Evolutionary conservation across 768 basidiomycete genomes (phyloP).

Genomic region (Boletales sp.): DNA sequence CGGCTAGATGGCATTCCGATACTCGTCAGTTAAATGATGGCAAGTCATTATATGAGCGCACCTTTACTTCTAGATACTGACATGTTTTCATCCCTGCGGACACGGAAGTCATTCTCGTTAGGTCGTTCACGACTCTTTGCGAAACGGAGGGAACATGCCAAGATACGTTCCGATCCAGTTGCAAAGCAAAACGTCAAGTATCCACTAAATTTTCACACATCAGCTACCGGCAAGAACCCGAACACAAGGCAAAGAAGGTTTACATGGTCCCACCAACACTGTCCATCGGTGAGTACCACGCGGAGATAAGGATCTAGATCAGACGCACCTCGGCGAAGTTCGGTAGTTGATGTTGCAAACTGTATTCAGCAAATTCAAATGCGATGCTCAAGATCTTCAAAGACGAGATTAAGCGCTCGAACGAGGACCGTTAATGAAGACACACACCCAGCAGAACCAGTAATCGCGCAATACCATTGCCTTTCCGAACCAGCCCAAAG

Average conservation of each 20-base stretch:
- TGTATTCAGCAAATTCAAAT: constrained; percentile 88
- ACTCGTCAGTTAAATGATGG: neutral
- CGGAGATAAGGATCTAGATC: constrained; percentile 16
- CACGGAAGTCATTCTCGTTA: constrained; percentile 10
- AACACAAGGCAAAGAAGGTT: constrained; percentile 21
- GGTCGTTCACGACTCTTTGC: constrained; percentile 7
- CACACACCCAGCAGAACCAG: constrained; percentile 87
- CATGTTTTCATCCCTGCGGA: constrained; percentile 78
- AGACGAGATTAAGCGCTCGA: constrained; percentile 8
- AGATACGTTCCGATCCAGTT: constrained; percentile 87
- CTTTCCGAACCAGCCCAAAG: constrained; percentile 89
- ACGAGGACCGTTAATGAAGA: neutral
- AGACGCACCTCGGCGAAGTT: constrained; percentile 79
- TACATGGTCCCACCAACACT: constrained; percentile 97
- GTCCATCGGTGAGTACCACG: constrained; percentile 10
- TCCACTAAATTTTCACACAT: constrained; percentile 52
- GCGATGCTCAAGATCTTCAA: constrained; percentile 78
- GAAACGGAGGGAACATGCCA: constrained; percentile 40
- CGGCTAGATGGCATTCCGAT: constrained; percentile 44
- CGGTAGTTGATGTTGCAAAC: constrained; percentile 80
- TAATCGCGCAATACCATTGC: constrained; percentile 88
- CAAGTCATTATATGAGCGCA: constrained; percentile 23
- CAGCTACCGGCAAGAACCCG: constrained; percentile 6
- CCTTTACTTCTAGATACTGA: constrained; percentile 86
- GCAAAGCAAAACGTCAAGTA: constrained; percentile 81